A percentile compares a stretch with the other conserved stretches of the same genome.
Evolutionary conservation across 1,139 yeast species (phyloP).

Genomic region (Kurtzmaniella natalensis): DNA sequence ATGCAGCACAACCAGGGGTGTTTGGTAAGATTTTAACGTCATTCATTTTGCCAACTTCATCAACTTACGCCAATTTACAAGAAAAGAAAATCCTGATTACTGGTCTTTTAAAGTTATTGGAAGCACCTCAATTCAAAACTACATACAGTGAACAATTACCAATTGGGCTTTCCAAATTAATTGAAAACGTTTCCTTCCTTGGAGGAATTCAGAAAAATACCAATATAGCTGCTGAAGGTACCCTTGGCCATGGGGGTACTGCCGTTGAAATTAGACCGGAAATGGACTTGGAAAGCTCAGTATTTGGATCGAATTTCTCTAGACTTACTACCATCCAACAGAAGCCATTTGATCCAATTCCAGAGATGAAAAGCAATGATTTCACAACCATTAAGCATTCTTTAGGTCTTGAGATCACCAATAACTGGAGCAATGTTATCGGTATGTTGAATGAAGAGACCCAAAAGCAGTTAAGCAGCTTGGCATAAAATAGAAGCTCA

Average conservation of each 20-base stretch:
- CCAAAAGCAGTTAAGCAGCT: constrained; percentile 16
- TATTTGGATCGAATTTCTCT: constrained; percentile 85
- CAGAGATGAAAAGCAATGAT: constrained; percentile 37
- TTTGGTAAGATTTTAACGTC: constrained; percentile 61
- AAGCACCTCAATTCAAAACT: constrained; percentile 15
- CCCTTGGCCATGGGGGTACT: constrained; percentile 30
- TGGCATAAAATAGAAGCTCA: too few relatives aligned
- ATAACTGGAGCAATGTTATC: constrained; percentile 23
- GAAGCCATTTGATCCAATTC: constrained; percentile 67
- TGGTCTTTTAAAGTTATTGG: constrained; percentile 61
- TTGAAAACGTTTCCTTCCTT: neutral
- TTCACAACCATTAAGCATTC: constrained; percentile 24
- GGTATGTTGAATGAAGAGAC: constrained; percentile 23
- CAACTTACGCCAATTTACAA: constrained; percentile 58
- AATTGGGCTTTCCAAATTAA: constrained; percentile 6
- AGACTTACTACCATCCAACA: constrained; percentile 60
- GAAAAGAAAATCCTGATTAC: constrained; percentile 75
- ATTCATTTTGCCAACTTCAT: constrained; percentile 66
- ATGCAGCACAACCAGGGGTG: constrained; percentile 57
- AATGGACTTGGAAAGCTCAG: constrained; percentile 55
- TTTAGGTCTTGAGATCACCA: constrained; percentile 28
- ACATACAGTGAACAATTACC: constrained; percentile 1
- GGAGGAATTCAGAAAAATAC: constrained; percentile 1
- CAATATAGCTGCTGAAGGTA: constrained; percentile 8
- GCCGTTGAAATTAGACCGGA: constrained; percentile 36